Conservation (phyloP, 75 land plant genomes). For the Azolla pinnata region DNA sequence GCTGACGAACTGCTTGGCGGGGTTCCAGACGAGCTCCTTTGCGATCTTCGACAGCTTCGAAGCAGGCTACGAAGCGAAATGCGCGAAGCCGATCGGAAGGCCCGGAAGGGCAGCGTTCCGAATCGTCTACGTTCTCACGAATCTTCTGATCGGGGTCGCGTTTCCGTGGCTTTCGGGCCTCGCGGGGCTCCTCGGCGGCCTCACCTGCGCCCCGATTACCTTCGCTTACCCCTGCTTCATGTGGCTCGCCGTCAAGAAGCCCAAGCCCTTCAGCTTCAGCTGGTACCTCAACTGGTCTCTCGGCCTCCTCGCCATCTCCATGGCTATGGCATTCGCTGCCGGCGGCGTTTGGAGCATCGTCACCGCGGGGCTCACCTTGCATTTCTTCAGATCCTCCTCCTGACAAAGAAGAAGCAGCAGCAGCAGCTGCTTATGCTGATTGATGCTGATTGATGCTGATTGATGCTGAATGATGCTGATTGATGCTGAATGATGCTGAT, state of each 20-base stretch:
- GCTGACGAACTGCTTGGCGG: constrained; percentile 43
- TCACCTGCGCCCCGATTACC: constrained; percentile 44
- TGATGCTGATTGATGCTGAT: too few relatives aligned
- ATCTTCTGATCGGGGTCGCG: constrained; percentile 46
- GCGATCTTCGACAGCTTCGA: constrained; percentile 62
- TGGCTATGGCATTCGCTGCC: constrained; percentile 32
- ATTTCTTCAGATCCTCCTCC: constrained; percentile 57
- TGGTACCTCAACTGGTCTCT: constrained; percentile 58
- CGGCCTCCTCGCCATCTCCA: constrained; percentile 30
- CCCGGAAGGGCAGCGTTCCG: constrained; percentile 34
- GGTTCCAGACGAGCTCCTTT: constrained; percentile 64
- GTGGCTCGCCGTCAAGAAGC: constrained; percentile 54
- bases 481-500: too few relatives aligned
- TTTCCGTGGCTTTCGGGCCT: constrained; percentile 50
- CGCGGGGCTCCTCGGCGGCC: constrained; percentile 52
- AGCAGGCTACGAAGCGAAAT: constrained; percentile 37
- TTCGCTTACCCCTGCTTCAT: constrained; percentile 63
- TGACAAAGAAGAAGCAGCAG: too few relatives aligned
- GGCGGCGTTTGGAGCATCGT: constrained; percentile 52
- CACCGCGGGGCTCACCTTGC: constrained; percentile 38
- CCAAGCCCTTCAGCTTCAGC: constrained; percentile 31
- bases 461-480: too few relatives aligned
- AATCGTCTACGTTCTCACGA: constrained; percentile 34
- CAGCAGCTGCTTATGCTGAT: too few relatives aligned
- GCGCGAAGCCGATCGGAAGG: constrained; percentile 23